Evolutionary conservation across 441 rosid genomes (phyloP).

Genomic region (Eruca vesicaria): DNA sequence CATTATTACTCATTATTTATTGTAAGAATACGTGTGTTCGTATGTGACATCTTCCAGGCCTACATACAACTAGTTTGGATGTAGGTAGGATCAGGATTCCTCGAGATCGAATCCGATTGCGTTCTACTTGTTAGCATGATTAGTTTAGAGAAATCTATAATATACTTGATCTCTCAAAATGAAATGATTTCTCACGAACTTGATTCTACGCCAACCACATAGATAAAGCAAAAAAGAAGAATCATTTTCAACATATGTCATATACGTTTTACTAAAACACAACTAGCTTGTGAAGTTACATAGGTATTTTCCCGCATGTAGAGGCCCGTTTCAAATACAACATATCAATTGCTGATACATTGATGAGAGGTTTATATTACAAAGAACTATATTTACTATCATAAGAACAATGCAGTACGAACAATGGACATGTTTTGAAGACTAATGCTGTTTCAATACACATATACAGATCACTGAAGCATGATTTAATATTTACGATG

Average conservation of each 20-base stretch:
- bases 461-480: not conserved
- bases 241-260: not conserved
- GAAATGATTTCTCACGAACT: conserved; percentile 12
- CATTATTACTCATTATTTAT: conserved; percentile 10
- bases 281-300: not conserved
- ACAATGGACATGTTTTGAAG: not conserved
- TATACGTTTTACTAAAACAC: not conserved
- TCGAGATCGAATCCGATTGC: conserved; percentile 26
- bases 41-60: conserved; percentile 20
- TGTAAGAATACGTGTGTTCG: conserved; percentile 20
- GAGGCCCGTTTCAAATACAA: not conserved
- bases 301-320: not conserved
- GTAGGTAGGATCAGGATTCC: conserved; percentile 30
- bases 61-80: conserved; percentile 17
- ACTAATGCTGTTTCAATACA: not conserved
- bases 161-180: conserved; percentile 10
- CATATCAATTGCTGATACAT: not conserved
- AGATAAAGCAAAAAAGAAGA: not conserved
- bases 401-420: not conserved
- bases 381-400: not conserved
- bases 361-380: not conserved
- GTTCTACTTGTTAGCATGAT: conserved; percentile 13
- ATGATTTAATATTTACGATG: not conserved
- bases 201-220: conserved; percentile 24
- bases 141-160: conserved; percentile 17